Percentiles rank a stretch among this genome's conserved stretches.
These are phyloP conservation scores for Rhazya stricta DNA, from an alignment of 257 asterid species.

Conservation along the genomic window DNA sequence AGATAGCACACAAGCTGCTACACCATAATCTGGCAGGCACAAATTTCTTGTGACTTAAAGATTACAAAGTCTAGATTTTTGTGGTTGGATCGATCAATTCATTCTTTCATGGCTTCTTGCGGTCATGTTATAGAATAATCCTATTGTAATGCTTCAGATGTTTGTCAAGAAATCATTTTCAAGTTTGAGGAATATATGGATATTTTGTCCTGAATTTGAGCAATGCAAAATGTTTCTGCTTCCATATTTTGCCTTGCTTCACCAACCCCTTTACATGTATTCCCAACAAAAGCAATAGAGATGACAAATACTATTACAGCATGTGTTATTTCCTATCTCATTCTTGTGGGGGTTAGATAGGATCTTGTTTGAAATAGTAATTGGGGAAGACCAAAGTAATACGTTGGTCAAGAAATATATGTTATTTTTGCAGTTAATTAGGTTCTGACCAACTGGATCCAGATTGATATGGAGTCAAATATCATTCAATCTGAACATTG, in stretches of 20 bases:
- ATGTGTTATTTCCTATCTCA: too few relatives aligned
- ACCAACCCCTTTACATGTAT: too few relatives aligned
- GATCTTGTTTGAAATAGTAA: neutral
- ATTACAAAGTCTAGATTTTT: neutral
- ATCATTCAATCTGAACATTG: neutral
- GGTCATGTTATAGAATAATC: slow-evolving; percentile 26
- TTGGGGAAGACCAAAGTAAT: neutral
- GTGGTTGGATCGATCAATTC: slow-evolving; percentile 1
- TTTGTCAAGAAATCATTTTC: slow-evolving; percentile 2
- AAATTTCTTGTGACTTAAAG: slow-evolving; percentile 21
- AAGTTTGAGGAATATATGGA: neutral
- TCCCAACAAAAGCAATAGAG: too few relatives aligned
- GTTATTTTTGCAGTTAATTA: too few relatives aligned
- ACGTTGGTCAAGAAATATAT: neutral
- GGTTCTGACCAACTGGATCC: neutral
- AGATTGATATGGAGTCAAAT: neutral
- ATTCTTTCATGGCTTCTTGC: slow-evolving; percentile 28
- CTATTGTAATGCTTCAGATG: slow-evolving; percentile 7
- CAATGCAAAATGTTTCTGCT: neutral
- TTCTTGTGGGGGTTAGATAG: too few relatives aligned
- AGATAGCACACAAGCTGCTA: slow-evolving; percentile 68
- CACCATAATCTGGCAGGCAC: slow-evolving; percentile 60
- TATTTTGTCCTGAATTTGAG: neutral
- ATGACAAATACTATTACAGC: too few relatives aligned
- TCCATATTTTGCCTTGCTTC: neutral